A percentile compares a stretch with the other conserved stretches of the same genome.
These are phyloP conservation scores for Penicillium malachiteum DNA, from an alignment of 495 filamentous ascomycete species.

Conservation along the genomic window DNA sequence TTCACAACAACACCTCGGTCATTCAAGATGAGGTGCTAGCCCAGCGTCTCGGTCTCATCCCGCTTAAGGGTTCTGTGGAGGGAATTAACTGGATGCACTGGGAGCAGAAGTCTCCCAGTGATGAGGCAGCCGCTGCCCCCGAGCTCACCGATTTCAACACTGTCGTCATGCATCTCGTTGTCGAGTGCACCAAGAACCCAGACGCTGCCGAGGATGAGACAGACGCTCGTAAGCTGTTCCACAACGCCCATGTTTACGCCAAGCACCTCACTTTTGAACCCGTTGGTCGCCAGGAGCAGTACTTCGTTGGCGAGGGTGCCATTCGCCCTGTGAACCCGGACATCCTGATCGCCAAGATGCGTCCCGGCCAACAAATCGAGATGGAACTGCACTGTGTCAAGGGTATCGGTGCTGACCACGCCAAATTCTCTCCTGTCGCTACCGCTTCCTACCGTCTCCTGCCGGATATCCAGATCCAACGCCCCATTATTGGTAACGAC, in stretches of 20 bases:
- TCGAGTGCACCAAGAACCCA: conserved; percentile 74
- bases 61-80: conserved; percentile 72
- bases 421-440: conserved; percentile 96
- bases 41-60: conserved; percentile 84
- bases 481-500: conserved; percentile 80
- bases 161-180: conserved; percentile 65
- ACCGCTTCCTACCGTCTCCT: conserved; percentile 89
- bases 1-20: conserved; percentile 92
- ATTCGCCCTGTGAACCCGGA: conserved; percentile 82
- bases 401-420: conserved; percentile 91
- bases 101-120: conserved; percentile 59
- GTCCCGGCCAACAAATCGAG: conserved; percentile 83
- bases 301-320: conserved; percentile 63
- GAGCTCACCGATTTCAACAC: conserved; percentile 75
- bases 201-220: conserved; percentile 65
- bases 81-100: conserved; percentile 79
- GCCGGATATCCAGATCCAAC: conserved; percentile 76
- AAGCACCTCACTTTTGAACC: conserved; percentile 72
- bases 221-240: conserved; percentile 80
- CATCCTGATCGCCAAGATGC: conserved; percentile 90
- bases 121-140: conserved; percentile 42
- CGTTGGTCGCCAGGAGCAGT: conserved; percentile 67
- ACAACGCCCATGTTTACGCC: conserved; percentile 85
- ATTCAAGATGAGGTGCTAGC: conserved; percentile 97
- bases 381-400: conserved; percentile 87